These are phyloP conservation scores for Aureobasidium sp. DNA, from an alignment of 2,329 filamentous ascomycete species.

Conservation along the genomic window DNA sequence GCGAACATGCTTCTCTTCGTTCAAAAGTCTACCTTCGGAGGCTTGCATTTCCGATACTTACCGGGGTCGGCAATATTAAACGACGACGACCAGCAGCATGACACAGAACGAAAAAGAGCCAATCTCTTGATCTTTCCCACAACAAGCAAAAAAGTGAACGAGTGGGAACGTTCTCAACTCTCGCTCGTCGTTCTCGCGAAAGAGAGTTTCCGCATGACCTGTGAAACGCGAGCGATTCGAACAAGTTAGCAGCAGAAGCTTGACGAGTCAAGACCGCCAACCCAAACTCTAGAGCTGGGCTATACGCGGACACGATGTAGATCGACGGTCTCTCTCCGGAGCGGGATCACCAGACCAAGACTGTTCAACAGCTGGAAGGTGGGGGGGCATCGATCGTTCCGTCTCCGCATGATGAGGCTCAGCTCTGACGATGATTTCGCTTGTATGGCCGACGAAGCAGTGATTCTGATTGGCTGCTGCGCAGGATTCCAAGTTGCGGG, in stretches of 20 bases:
- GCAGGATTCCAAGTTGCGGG: neutral
- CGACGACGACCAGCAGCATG: neutral
- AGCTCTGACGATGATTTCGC: neutral
- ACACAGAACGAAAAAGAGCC: neutral
- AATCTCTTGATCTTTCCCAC: neutral
- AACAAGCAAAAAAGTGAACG: neutral
- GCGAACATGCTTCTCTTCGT: slow-evolving; percentile 2
- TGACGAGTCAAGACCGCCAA: neutral
- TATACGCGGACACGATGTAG: neutral
- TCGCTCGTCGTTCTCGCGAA: neutral
- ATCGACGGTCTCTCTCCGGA: neutral
- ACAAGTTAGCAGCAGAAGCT: neutral
- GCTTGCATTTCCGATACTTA: neutral
- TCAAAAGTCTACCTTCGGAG: neutral
- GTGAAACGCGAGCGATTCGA: neutral
- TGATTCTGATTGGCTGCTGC: neutral
- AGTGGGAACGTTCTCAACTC: neutral
- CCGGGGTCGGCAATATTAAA: neutral
- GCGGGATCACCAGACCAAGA: neutral
- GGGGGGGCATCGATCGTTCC: neutral
- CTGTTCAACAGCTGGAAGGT: neutral
- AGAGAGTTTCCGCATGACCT: neutral
- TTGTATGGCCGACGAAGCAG: neutral
- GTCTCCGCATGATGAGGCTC: slow-evolving; percentile 8
- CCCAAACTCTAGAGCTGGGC: neutral